Base-by-base conservation (phyloP, 2,329 filamentous ascomycete species). In the Monilinia fructigena region DNA sequence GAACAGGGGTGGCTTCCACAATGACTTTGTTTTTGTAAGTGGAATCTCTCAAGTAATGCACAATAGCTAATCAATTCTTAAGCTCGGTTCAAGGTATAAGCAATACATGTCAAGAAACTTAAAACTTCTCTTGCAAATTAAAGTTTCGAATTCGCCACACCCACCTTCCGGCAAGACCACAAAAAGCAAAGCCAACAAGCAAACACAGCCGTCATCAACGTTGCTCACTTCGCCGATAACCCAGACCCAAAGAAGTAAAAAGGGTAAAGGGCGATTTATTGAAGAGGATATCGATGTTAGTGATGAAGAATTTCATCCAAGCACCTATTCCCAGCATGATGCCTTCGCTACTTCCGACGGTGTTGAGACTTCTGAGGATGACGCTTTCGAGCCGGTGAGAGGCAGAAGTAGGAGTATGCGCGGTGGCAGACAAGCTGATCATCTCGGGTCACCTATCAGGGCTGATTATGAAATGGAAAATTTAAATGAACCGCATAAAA, bases 1-100 rank as follows among this genome's bases (percentile, higher is more conserved):
- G 66, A 90, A 89, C 75, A 79, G 76, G 69, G 80, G 79, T 54
- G 80, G 85, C 5, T 93, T 96, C 75, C 85, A 91, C 1, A 85
- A 87, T 63, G 87, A 90, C 70, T 97, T 97, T 75, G 82, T 93
- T 58, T 79, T 81, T 67, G 87, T 89, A 80, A 80, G 84, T 76
- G 62, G 26, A 28, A 14, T 20, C 3, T 52, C 16, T 26, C 0
- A 14, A 12, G 28, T 14, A 11, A 18, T 16, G 14, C 23, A n/a
- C 20, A 42, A 63, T 23, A 5, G 54, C 48, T 35, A 50, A 79
- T 80, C 55, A 75, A 76, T 35, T 53, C 45, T 31, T 40, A 67
- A 77, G 76, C 70, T 75, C 54, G 76, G 75, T 4, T 65, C 68
- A 10, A 76, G 74, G 55, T 72, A 61, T 62, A 61, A 67, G 14